These are phyloP conservation scores for Colletotrichum incanum DNA, from an alignment of 2,329 filamentous ascomycete genomes.

Conservation along the genomic window DNA sequence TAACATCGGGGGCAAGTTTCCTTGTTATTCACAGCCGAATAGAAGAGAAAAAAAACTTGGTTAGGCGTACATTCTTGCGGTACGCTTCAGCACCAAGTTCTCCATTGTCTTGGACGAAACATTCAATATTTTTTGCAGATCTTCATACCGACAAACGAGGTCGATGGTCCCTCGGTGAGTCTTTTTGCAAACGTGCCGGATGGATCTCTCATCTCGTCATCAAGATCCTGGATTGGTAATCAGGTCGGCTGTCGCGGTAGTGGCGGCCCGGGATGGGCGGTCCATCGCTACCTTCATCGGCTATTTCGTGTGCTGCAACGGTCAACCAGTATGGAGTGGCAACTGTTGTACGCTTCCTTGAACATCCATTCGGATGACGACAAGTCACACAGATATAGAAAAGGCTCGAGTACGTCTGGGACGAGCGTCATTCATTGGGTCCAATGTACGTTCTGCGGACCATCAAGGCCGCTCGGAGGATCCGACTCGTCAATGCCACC, in stretches of 20 bases:
- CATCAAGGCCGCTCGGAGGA: slow-evolving; percentile 1
- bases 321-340: background rate
- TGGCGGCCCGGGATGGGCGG: background rate
- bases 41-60: slow-evolving; percentile 16
- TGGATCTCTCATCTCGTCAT: background rate
- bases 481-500: slow-evolving; percentile 4
- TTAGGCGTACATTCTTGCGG: background rate
- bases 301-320: background rate
- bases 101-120: slow-evolving; percentile 12
- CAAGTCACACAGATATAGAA: background rate
- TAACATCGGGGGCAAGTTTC: slow-evolving; percentile 10
- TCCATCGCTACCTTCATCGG: slow-evolving; percentile 7
- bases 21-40: background rate
- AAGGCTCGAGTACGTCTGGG: background rate
- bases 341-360: background rate
- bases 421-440: background rate
- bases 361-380: background rate
- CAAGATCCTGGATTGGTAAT: slow-evolving; percentile 12
- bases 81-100: background rate
- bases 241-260: slow-evolving; percentile 29
- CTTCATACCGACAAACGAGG: slow-evolving; percentile 9
- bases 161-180: background rate
- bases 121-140: slow-evolving; percentile 21
- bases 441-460: background rate
- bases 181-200: background rate